Conservation (phyloP, 2,329 filamentous ascomycete species). For the Simplicillium sp. region DNA sequence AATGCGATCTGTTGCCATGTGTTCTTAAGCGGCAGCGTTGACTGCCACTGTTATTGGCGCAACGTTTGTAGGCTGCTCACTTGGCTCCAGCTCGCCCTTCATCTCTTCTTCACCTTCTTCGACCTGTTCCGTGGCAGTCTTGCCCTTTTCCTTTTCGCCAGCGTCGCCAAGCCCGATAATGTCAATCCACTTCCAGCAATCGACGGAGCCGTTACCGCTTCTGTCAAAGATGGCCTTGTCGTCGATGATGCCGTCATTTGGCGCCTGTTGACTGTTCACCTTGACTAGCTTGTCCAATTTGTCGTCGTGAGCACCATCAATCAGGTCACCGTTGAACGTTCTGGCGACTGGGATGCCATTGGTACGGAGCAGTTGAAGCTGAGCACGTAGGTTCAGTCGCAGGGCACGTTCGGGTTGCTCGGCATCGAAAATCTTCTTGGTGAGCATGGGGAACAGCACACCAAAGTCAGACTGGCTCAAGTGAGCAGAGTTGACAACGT, state of each 20-base stretch:
- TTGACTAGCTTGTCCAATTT: slow-evolving; percentile 19
- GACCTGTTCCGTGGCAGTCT: slow-evolving; percentile 19
- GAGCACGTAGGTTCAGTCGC: slow-evolving; percentile 48
- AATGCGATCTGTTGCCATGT: neutral
- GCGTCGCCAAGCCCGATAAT: slow-evolving; percentile 36
- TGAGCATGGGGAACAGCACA: slow-evolving; percentile 66
- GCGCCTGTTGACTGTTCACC: slow-evolving; percentile 5
- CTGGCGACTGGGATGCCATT: slow-evolving; percentile 38
- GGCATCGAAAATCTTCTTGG: slow-evolving; percentile 46
- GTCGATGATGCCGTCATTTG: slow-evolving; percentile 29
- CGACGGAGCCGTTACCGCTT: slow-evolving; percentile 26
- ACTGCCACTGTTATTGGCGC: neutral
- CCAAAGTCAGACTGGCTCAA: slow-evolving; percentile 79
- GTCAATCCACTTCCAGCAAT: slow-evolving; percentile 44
- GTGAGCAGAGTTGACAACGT: slow-evolving; percentile 64
- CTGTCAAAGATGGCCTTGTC: slow-evolving; percentile 43
- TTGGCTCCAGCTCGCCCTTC: slow-evolving; percentile 22
- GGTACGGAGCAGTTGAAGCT: slow-evolving; percentile 44
- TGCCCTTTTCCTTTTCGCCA: slow-evolving; percentile 16
- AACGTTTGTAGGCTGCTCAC: slow-evolving; percentile 1
- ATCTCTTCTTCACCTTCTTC: slow-evolving; percentile 24
- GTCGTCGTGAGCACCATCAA: slow-evolving; percentile 33
- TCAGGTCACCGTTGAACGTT: slow-evolving; percentile 39
- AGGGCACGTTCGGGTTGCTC: slow-evolving; percentile 49
- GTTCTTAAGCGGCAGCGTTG: neutral